phyloP scores from a whole-genome alignment of 208 protist species.

The Trypanosomatidae sp. region DNA sequence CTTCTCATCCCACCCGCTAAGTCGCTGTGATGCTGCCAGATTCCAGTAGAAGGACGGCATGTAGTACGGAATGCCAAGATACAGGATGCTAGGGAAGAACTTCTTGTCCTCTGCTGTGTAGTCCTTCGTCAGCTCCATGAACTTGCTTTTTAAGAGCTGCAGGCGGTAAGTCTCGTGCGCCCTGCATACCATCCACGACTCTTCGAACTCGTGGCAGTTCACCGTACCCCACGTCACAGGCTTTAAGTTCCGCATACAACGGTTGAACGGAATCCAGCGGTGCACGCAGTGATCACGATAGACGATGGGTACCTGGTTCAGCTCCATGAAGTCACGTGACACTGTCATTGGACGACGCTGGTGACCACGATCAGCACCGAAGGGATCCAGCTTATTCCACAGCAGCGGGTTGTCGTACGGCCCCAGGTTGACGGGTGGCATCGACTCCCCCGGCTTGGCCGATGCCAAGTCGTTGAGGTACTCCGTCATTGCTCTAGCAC shows the following conservation, averaged over 20 bases:
- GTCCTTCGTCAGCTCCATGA: constrained; percentile 91
- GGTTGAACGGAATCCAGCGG: constrained; percentile 81
- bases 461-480: constrained; percentile 77
- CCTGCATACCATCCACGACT: constrained; percentile 88
- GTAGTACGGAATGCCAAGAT: constrained; percentile 80
- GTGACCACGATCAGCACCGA: constrained; percentile 88
- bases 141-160: constrained; percentile 89
- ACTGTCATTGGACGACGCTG: constrained; percentile 89
- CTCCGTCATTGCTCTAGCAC: constrained; percentile 61
- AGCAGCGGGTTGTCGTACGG: constrained; percentile 91
- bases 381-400: constrained; percentile 92
- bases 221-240: constrained; percentile 84
- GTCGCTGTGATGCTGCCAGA: constrained; percentile 78
- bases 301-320: constrained; percentile 83
- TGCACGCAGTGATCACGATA: constrained; percentile 92
- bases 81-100: constrained; percentile 88
- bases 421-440: constrained; percentile 85
- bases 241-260: constrained; percentile 85
- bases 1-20: constrained; percentile 90
- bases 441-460: constrained; percentile 51
- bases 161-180: constrained; percentile 87
- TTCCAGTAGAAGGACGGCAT: constrained; percentile 84
- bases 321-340: constrained; percentile 88
- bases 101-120: constrained; percentile 91
- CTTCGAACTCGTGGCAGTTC: constrained; percentile 91